Base-by-base conservation (phyloP, 768 basidiomycete genomes). In the Podaxis rugospora region DNA sequence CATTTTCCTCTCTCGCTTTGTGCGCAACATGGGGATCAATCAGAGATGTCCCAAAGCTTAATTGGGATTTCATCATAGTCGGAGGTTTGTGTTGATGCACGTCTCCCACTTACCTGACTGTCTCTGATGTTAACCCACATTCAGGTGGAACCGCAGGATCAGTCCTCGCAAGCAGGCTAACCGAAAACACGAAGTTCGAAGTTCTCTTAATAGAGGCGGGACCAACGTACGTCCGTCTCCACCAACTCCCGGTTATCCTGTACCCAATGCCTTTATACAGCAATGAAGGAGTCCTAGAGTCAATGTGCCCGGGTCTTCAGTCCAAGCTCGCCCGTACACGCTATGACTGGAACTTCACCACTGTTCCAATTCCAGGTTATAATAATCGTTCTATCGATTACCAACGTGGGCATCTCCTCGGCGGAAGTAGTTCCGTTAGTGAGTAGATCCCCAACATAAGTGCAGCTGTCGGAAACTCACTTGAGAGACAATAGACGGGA, bases 171-270 rank as follows among this genome's bases (percentile, higher is more conserved):
- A 72, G 66, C 51, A 65, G 73, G 6, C 63, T 75, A 51, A 64
- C 74, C 0, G 71, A 73, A 59, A 63, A 70, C 39, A 55, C 69
- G 0, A 50, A 54, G 2, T 62, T 67, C 27, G 59, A 55, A 3
- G 71, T 75, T 10, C 65, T 75, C 1, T 65, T 75, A 21, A 54
- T 75, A 9, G 74, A 75, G 67, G 71, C 71, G 1, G 73, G 74
- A 2, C 62, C 64, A 21, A 67, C 65, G 74, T 75, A 62, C n/a
- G 64, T 56, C 18, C 25, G 6, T 28, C 35, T 11, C n/a, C 3
- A 21, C 23, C 39, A 28, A 35, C 4, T 23, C 21, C 35, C 18
- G 14, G 16, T 27, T 6, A 4, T 36, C 23, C 13, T 28, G 9
- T 32, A 18, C 42, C 55, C 5, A 3, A 25, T 40, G 51, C 18